Evolutionary conservation across 2,329 filamentous ascomycete genomes (phyloP).

Genomic region (Penicillium sp.): DNA sequence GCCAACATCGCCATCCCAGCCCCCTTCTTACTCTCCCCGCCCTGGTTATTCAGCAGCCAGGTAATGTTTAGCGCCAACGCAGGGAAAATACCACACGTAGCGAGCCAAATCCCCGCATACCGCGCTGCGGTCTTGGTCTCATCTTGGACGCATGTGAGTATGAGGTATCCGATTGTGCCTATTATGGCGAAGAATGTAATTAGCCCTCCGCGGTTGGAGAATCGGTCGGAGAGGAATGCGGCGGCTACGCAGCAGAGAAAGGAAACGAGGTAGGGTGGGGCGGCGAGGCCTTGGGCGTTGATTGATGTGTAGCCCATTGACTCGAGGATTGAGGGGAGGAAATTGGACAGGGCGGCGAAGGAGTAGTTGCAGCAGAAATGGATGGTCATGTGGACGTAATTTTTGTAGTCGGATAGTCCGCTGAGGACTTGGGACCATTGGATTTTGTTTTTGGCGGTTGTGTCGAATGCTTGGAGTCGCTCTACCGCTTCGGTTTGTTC

Average conservation of each 20-base stretch:
- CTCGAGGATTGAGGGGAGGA: constrained; percentile 44
- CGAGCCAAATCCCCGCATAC: constrained; percentile 43
- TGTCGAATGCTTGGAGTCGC: constrained; percentile 40
- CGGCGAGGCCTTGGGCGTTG: constrained; percentile 44
- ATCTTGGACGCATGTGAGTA: constrained; percentile 30
- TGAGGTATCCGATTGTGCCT: constrained; percentile 36
- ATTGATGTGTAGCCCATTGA: constrained; percentile 43
- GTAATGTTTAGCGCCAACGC: constrained; percentile 25
- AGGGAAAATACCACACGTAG: constrained; percentile 28
- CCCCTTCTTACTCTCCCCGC: constrained; percentile 26
- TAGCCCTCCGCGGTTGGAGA: constrained; percentile 36
- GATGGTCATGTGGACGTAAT: constrained; percentile 38
- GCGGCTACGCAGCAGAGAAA: constrained; percentile 35
- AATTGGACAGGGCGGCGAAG: constrained; percentile 44
- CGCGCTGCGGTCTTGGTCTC: constrained; percentile 29
- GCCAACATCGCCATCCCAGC: constrained; percentile 26
- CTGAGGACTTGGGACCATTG: constrained; percentile 36
- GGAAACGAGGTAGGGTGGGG: constrained; percentile 44
- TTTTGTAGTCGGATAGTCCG: constrained; percentile 40
- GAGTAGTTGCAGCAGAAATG: constrained; percentile 42
- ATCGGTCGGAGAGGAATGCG: constrained; percentile 39
- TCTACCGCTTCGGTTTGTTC: constrained; percentile 53
- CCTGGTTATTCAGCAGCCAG: constrained; percentile 31
- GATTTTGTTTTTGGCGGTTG: constrained; percentile 27
- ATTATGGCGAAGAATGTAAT: constrained; percentile 30